Evolutionary conservation across 164 flowering plant genomes (phyloP), one percentile per base, ranked within the genome.

Genomic region (Saururus chinensis): DNA sequence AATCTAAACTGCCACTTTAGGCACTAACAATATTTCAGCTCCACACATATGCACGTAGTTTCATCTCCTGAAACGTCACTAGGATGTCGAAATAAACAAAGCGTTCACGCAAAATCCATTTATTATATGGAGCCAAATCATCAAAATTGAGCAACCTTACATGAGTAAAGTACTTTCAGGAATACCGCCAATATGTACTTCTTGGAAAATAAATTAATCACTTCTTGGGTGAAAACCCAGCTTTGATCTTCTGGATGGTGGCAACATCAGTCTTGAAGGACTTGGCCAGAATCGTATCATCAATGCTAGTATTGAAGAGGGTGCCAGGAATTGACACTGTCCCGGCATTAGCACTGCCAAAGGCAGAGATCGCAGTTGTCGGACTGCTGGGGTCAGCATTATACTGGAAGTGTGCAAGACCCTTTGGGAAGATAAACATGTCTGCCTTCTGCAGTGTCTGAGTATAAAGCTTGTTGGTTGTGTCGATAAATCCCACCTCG

Each of bases 351-450:
- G 61, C 67, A 49, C 67, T 57, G 19, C 61, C 67, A 57, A 64
- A 57, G 25, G 77, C 75, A 7, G 81, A 75, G 8, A 78, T 16
- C 0, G 74, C 79, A 1, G 54, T 3, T 9, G 81, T 73, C 8
- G 59, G 19, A 17, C 13, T 49, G 9, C 40, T 48, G 7, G 66
- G 4, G 30, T 66, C 51, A 9, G 53, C 12, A 53, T 68, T 68
- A 63, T 53, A 68, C 17, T 68, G 64, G 20, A 26, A 65, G 60
- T 66, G 68, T 4, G 65, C 68, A 9, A 65, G 65, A 40, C 73
- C 76, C 58, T 66, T 66, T 7, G 76, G 73, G 20, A 74, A 74
- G 19, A 74, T 24, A 49, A 74, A 74, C 74, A 70, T 60, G 60
- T 74, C 73, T 5, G 71, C 73, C 0, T 9, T 0, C 51, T 70